Evolutionary conservation across 306 rosid genomes (phyloP).

Genomic region (Rosa chinensis): DNA sequence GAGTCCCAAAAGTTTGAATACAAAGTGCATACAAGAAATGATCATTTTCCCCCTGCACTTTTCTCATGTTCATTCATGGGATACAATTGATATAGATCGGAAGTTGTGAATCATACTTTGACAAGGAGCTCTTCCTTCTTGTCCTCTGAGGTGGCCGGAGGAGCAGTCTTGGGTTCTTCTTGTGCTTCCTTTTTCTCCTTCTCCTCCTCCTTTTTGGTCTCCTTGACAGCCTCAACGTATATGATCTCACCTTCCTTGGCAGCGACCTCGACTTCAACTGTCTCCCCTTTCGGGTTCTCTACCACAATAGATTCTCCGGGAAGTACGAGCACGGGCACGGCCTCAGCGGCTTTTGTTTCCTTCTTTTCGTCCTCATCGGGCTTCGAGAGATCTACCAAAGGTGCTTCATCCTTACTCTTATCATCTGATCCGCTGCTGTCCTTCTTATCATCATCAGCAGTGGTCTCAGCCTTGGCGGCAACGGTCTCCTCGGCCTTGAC

Average conservation of each 20-base stretch:
- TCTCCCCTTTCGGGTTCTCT: conserved; percentile 23
- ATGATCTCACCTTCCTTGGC: conserved; percentile 21
- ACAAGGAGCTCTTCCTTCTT: conserved; percentile 1
- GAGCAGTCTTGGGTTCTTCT: background rate
- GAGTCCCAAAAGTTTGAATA: conserved; percentile 10
- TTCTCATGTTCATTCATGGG: background rate
- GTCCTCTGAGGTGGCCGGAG: background rate
- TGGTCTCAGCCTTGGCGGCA: conserved; percentile 13
- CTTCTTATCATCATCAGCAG: conserved; percentile 26
- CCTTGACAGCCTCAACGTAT: conserved; percentile 26
- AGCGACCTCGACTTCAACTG: conserved; percentile 24
- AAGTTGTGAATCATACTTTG: background rate
- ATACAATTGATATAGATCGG: conserved; percentile 1
- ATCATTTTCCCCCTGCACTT: background rate
- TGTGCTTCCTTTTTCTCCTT: background rate
- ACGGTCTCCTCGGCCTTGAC: conserved; percentile 30
- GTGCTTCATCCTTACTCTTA: conserved; percentile 39
- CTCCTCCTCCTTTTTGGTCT: conserved; percentile 3
- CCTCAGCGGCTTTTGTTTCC: conserved; percentile 11
- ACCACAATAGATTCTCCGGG: background rate
- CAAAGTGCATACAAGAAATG: background rate
- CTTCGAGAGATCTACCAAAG: conserved; percentile 39
- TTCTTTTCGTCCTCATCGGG: conserved; percentile 21
- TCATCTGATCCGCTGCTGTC: conserved; percentile 17
- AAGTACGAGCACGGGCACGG: background rate